A percentile compares a stretch with the other conserved stretches of the same genome.
Conservation (phyloP, 73 alveolate species). For the Uronychia setigera region DNA sequence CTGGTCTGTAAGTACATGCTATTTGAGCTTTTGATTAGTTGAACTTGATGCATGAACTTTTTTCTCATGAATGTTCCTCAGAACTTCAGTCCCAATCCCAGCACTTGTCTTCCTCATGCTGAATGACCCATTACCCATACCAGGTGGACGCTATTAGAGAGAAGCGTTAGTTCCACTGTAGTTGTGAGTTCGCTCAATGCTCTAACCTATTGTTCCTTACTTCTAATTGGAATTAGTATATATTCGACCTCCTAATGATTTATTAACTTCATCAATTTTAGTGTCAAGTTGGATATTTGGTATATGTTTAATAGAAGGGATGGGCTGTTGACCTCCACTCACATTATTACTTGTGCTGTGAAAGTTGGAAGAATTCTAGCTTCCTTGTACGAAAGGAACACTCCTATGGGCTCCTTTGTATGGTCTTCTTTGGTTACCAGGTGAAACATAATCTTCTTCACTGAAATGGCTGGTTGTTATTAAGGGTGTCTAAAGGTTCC, state of each 20-base stretch:
- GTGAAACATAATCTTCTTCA: background rate
- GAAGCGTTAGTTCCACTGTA: background rate
- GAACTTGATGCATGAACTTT: too few relatives aligned
- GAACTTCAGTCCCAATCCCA: too few relatives aligned
- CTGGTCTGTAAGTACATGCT: too few relatives aligned
- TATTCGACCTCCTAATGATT: background rate
- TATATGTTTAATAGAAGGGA: background rate
- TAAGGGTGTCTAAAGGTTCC: background rate
- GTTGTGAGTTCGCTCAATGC: background rate
- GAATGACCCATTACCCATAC: background rate
- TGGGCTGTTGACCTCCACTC: background rate
- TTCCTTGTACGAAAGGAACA: too few relatives aligned
- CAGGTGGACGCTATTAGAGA: background rate
- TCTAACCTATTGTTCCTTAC: too few relatives aligned
- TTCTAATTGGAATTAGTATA: too few relatives aligned
- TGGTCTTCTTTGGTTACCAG: background rate
- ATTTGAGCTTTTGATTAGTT: too few relatives aligned
- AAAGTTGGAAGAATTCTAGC: too few relatives aligned
- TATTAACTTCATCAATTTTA: background rate
- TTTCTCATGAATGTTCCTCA: too few relatives aligned
- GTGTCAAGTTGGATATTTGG: background rate
- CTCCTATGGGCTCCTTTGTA: background rate
- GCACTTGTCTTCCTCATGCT: background rate
- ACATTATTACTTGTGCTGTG: too few relatives aligned
- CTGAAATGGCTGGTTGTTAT: background rate